Base-by-base conservation (phyloP, 2,329 filamentous ascomycete species). In the Conoideocrella luteorostrata region DNA sequence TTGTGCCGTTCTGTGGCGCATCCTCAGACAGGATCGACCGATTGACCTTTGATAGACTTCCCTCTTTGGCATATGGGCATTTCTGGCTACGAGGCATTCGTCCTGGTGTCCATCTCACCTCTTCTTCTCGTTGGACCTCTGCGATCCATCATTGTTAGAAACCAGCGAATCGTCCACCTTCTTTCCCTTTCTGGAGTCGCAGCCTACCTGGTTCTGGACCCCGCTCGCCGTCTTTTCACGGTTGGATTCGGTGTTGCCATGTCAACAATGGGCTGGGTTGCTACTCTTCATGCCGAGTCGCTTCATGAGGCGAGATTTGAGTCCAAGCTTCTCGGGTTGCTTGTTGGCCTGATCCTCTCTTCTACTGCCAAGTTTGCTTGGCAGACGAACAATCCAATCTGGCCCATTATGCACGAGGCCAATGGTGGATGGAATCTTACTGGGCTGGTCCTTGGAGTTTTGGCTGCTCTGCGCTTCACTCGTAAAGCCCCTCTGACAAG, bases 61-160 rank as follows among this genome's bases (percentile, higher is more conserved):
- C 93, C 93, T 12, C 78, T 98, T 10, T 98, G 93, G 93, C 82
- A 96, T 63, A 98, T 98, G 93, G 93, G 93, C 22, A 94, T 98
- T 48, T 97, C 91, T 4, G 93, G 93, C 50, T 98, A 93, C 60
- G 93, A 98, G 67, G 84, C 82, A 34, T 74, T 95, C 52, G 83
- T 98, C 57, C 84, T 97, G 80, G 79, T 77, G 39, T 91, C 88
- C 4, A 65, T 91, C 41, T 86, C 90, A 4, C 93, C 93, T 0
- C 72, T 90, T 30, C 64, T 97, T 17, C 79, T 98, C 34, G 81
- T 89, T 49, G 75, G 74, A 37, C 71, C 82, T 1, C 47, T 96
- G 15, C 84, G 88, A 47, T 77, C 75, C 30, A 62, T 87, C 13
- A 74, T 87, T 10, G 68, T 84, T 41, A 79, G 76, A 48, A 83